Evolutionary conservation across 1,284 basidiomycete genomes (phyloP).

Genomic region (Leccinum fallax): DNA sequence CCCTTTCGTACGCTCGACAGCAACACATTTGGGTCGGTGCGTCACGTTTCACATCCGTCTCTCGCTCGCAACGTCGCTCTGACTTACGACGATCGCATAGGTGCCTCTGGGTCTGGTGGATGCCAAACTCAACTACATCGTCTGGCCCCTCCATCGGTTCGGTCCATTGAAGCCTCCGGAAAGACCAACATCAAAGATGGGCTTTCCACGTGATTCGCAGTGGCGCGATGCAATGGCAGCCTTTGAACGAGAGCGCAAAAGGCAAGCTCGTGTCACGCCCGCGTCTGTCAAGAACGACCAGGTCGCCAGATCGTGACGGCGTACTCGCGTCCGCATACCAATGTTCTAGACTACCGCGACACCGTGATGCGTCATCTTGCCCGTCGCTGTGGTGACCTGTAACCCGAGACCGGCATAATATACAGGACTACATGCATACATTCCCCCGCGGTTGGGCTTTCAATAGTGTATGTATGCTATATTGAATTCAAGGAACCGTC

Average conservation of each 20-base stretch:
- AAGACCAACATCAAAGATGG: slow-evolving; percentile 18
- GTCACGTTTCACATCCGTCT: slow-evolving; percentile 12
- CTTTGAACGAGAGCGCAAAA: slow-evolving; percentile 47
- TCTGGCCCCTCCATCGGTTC: slow-evolving; percentile 64
- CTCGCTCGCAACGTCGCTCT: background rate
- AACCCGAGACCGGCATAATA: no score
- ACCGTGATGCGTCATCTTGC: no score
- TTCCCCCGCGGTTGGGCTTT: no score
- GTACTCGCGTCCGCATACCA: background rate
- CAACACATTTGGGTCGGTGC: slow-evolving; percentile 71
- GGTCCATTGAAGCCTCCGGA: slow-evolving; percentile 43
- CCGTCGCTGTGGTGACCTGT: no score
- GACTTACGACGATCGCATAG: slow-evolving; percentile 34
- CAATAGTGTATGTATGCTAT: no score
- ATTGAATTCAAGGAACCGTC: no score
- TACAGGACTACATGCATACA: no score
- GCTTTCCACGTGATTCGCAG: slow-evolving; percentile 36
- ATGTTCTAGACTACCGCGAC: no score
- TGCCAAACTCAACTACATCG: slow-evolving; percentile 57
- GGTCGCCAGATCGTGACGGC: background rate
- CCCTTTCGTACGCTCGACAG: slow-evolving; percentile 61
- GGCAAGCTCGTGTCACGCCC: slow-evolving; percentile 45
- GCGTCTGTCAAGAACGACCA: background rate
- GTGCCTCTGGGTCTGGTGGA: slow-evolving; percentile 65
- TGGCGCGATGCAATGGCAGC: slow-evolving; percentile 50